Conservation (phyloP, 2,329 filamentous ascomycete genomes). For the Botrytis elliptica region DNA sequence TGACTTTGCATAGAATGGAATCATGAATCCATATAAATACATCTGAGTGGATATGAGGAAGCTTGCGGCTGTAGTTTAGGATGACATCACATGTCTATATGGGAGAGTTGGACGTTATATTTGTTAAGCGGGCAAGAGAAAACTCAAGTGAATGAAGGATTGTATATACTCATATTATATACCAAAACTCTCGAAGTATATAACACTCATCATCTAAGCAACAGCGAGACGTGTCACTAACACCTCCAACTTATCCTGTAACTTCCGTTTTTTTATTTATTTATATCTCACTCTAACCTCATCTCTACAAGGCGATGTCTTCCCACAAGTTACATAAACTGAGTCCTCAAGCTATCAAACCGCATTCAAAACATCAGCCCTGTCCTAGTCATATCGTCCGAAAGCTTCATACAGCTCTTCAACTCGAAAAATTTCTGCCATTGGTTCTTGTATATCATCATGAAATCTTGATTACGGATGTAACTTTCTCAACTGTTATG, state of each 20-base stretch:
- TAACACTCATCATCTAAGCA: not conserved
- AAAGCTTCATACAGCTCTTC: not conserved
- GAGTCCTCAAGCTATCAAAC: not conserved
- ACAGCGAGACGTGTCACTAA: not conserved
- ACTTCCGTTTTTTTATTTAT: not conserved
- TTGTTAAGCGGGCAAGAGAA: not conserved
- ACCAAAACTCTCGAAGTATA: not conserved
- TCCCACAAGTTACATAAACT: not conserved
- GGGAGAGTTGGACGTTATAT: not conserved
- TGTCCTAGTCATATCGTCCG: not conserved
- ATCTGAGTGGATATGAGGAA: not conserved
- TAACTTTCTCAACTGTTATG: not conserved
- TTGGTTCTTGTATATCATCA: not conserved
- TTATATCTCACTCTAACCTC: not conserved
- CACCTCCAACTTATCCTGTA: not conserved
- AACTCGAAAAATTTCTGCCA: not conserved
- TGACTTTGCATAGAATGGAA: conserved; percentile 1
- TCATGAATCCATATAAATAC: conserved; percentile 19
- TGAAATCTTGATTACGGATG: not conserved
- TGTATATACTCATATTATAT: not conserved
- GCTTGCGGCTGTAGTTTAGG: not conserved
- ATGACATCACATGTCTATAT: not conserved
- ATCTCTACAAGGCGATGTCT: not conserved
- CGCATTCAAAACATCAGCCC: not conserved
- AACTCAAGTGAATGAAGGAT: not conserved